Percentiles rank a stretch among this genome's conserved stretches.
These are phyloP conservation scores for Pseudonitzschia pungens DNA, from an alignment of 108 stramenopile genomes.

Conservation along the genomic window DNA sequence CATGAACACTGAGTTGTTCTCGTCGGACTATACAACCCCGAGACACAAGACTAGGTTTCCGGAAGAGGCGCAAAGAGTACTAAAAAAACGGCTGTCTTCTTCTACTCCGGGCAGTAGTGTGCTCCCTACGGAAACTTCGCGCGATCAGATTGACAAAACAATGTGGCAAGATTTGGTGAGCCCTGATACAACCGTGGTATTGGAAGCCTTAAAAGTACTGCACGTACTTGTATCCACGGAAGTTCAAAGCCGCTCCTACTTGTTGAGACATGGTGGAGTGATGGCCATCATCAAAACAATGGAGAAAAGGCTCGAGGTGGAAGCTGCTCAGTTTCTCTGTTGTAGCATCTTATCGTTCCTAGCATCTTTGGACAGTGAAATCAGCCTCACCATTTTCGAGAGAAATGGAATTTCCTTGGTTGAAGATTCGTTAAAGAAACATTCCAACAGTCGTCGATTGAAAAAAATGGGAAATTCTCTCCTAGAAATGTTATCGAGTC, in stretches of 20 bases:
- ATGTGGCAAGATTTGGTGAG: background rate
- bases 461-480: background rate
- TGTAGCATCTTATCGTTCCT: background rate
- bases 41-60: too few relatives aligned
- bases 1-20: too few relatives aligned
- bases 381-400: background rate
- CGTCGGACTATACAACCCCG: too few relatives aligned
- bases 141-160: background rate
- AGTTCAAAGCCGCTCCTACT: background rate
- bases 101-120: background rate
- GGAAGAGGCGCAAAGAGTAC: too few relatives aligned
- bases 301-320: background rate
- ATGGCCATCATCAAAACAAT: slow-evolving; percentile 10
- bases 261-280: background rate
- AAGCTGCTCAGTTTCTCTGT: background rate
- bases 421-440: slow-evolving; percentile 3
- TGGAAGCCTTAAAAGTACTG: background rate
- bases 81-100: background rate
- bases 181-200: background rate
- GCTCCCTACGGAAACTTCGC: slow-evolving; percentile 2
- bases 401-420: background rate
- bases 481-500: background rate
- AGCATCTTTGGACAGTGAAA: background rate
- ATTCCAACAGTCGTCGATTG: background rate
- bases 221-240: background rate